A percentile compares a stretch with the other conserved stretches of the same genome.
These are phyloP conservation scores for Sutorius eximius DNA, from an alignment of 1,284 basidiomycete genomes.

Conservation along the genomic window DNA sequence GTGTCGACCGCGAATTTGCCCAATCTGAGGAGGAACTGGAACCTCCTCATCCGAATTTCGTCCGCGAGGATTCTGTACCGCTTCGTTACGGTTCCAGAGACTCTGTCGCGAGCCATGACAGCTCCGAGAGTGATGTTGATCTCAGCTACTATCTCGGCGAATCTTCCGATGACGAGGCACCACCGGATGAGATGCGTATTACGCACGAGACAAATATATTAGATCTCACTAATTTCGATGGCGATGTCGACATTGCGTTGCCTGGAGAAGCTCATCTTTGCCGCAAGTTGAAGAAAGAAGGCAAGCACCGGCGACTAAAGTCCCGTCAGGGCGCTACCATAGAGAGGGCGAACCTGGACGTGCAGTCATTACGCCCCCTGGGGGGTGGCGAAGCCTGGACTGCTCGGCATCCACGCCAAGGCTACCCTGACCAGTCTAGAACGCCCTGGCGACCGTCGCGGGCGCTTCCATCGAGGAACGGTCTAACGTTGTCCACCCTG, in stretches of 20 bases:
- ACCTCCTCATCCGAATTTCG: slow-evolving; percentile 46
- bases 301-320: slow-evolving; percentile 60
- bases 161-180: slow-evolving; percentile 32
- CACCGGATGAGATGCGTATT: slow-evolving; percentile 34
- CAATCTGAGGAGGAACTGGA: slow-evolving; percentile 31
- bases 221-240: slow-evolving; percentile 82
- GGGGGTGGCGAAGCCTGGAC: background rate
- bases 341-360: slow-evolving; percentile 1
- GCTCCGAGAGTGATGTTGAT: slow-evolving; percentile 44
- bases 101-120: slow-evolving; percentile 37
- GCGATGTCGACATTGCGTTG: slow-evolving; percentile 66
- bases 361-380: background rate
- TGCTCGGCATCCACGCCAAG: background rate
- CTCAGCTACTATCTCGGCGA: slow-evolving; percentile 47
- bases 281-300: slow-evolving; percentile 62
- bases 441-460: background rate
- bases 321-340: slow-evolving; percentile 41
- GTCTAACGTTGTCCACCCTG: slow-evolving; percentile 5
- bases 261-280: slow-evolving; percentile 67
- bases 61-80: slow-evolving; percentile 15
- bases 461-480: background rate
- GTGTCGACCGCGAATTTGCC: background rate
- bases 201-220: slow-evolving; percentile 56
- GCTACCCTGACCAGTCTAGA: background rate
- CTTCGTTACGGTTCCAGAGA: slow-evolving; percentile 25